Percentiles rank a stretch among this genome's conserved stretches.
Evolutionary conservation across 116 monocot genomes (phyloP).

Genomic region (Posidonia oceanica): DNA sequence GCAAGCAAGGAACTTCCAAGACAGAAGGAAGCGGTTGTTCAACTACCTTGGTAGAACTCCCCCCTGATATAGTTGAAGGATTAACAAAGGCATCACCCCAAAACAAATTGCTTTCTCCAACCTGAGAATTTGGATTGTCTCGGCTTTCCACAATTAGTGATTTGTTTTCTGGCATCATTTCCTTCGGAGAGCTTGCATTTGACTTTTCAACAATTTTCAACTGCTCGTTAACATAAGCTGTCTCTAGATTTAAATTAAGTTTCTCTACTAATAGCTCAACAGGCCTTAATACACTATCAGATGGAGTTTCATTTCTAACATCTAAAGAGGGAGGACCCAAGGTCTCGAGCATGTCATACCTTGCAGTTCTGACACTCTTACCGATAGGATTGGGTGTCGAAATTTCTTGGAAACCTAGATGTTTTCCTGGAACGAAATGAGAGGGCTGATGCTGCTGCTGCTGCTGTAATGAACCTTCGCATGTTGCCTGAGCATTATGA

Average conservation of each 20-base stretch:
- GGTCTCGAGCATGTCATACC: conserved; percentile 12
- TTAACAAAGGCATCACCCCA: not conserved
- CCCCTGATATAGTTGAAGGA: conserved; percentile 4
- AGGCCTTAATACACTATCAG: conserved; percentile 5
- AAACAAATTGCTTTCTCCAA: conserved; percentile 7
- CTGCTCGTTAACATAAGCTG: not conserved
- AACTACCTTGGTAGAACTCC: conserved; percentile 9
- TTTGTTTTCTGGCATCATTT: conserved; percentile 11
- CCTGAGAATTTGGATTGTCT: conserved; percentile 4
- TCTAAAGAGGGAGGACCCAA: conserved; percentile 7
- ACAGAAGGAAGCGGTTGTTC: conserved; percentile 15
- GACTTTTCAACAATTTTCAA: conserved; percentile 5
- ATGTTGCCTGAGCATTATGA: conserved; percentile 11
- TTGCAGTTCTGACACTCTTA: conserved; percentile 4
- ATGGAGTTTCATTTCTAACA: not conserved
- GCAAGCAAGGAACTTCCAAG: conserved; percentile 6
- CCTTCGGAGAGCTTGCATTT: not conserved
- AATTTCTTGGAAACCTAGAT: conserved; percentile 12
- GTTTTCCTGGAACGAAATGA: not conserved
- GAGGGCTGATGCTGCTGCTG: not conserved
- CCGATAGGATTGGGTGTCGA: not conserved
- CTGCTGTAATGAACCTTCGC: conserved; percentile 10
- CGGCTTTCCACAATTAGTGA: conserved; percentile 5
- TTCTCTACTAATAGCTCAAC: conserved; percentile 10
- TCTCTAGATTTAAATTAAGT: conserved; percentile 5